A percentile compares a stretch with the other conserved stretches of the same genome.
phyloP scores from a whole-genome alignment of 2,329 filamentous ascomycete species.

The Trichoderma polysporum region DNA sequence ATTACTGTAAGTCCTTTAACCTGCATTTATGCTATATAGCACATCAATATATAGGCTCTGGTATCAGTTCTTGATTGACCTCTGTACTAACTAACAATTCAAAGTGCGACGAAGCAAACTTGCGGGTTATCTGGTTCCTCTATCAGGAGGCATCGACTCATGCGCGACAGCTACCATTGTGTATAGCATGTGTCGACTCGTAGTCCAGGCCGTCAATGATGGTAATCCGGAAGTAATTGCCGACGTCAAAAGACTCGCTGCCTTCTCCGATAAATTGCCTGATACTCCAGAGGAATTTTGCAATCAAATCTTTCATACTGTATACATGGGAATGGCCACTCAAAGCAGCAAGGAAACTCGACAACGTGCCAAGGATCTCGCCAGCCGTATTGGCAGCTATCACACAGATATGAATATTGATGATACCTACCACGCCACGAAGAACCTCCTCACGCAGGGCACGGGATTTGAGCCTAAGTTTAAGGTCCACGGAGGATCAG shows the following conservation, averaged over 20 bases:
- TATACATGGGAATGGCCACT: constrained; percentile 57
- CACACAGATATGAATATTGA: constrained; percentile 77
- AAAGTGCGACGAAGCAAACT: constrained; percentile 41
- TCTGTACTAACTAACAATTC: background rate
- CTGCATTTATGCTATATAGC: background rate
- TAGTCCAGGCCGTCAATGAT: constrained; percentile 50
- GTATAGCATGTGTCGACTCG: constrained; percentile 54
- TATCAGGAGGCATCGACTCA: constrained; percentile 57
- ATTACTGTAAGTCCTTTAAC: constrained; percentile 47
- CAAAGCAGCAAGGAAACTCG: constrained; percentile 67
- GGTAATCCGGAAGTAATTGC: constrained; percentile 30
- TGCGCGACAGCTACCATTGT: constrained; percentile 45
- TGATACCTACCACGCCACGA: constrained; percentile 10
- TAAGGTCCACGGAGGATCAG: constrained; percentile 53
- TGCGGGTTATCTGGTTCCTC: constrained; percentile 56
- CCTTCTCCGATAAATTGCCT: constrained; percentile 12
- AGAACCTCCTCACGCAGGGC: constrained; percentile 39
- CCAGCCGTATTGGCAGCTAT: constrained; percentile 64
- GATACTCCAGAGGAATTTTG: constrained; percentile 43
- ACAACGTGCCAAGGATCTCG: constrained; percentile 56
- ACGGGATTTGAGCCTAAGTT: constrained; percentile 53
- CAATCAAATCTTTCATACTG: background rate
- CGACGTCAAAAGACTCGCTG: constrained; percentile 29
- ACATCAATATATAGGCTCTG: background rate
- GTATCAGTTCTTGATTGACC: background rate